A percentile compares a stretch with the other conserved stretches of the same genome.
Conservation (phyloP, 2,329 filamentous ascomycete species). For the Botryosphaeria agaves region DNA sequence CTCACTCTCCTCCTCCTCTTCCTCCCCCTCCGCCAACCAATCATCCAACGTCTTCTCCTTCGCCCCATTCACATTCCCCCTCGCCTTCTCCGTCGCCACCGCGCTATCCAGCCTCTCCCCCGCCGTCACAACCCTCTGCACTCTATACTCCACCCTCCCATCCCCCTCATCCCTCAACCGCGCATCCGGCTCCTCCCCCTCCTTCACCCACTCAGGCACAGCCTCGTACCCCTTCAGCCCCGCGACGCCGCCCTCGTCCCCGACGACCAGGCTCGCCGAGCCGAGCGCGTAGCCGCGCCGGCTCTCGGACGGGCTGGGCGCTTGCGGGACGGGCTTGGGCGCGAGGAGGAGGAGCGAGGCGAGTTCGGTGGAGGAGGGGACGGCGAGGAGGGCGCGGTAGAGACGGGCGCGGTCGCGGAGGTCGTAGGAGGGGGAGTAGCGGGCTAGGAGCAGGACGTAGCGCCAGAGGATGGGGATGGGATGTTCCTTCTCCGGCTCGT, state of each 20-base stretch:
- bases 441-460: slow-evolving; percentile 67
- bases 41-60: slow-evolving; percentile 77
- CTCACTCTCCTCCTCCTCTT: slow-evolving; percentile 29
- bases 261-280: slow-evolving; percentile 71
- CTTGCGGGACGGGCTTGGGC: slow-evolving; percentile 84
- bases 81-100: slow-evolving; percentile 19
- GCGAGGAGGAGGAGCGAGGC: slow-evolving; percentile 82
- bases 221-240: slow-evolving; percentile 63
- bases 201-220: slow-evolving; percentile 70
- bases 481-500: slow-evolving; percentile 33
- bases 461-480: slow-evolving; percentile 65
- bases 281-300: slow-evolving; percentile 65
- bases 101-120: slow-evolving; percentile 47
- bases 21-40: slow-evolving; percentile 65
- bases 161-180: slow-evolving; percentile 46
- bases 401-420: slow-evolving; percentile 80
- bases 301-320: slow-evolving; percentile 73
- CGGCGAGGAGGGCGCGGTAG: slow-evolving; percentile 67
- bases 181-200: slow-evolving; percentile 64
- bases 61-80: slow-evolving; percentile 33
- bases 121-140: slow-evolving; percentile 33
- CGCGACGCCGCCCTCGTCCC: slow-evolving; percentile 53
- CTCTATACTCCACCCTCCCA: slow-evolving; percentile 17
- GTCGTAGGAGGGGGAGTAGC: slow-evolving; percentile 91
- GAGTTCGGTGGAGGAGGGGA: slow-evolving; percentile 60